phyloP scores from a whole-genome alignment of 2,329 filamentous ascomycete genomes.

The Claviceps purpurea region DNA sequence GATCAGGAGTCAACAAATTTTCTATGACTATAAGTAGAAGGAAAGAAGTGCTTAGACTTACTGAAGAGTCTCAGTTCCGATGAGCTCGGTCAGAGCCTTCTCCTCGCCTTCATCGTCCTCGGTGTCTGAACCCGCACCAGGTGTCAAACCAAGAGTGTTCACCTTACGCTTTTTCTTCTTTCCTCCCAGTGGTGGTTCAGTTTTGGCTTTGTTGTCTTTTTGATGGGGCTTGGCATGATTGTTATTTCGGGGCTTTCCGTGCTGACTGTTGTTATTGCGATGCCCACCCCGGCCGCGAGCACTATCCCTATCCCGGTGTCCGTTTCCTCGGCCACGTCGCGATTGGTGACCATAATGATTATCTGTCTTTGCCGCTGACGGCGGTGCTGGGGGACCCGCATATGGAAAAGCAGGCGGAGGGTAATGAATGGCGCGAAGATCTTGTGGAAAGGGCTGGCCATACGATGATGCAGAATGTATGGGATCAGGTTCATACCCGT shows the following conservation, averaged over 20 bases:
- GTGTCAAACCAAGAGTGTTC: conserved; percentile 59
- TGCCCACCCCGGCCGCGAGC: conserved; percentile 28
- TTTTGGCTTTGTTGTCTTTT: conserved; percentile 14
- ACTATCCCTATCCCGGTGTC: conserved; percentile 18
- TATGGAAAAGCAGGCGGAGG: conserved; percentile 23
- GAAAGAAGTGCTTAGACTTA: conserved; percentile 22
- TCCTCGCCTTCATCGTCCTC: conserved; percentile 62
- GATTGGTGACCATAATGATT: conserved; percentile 21
- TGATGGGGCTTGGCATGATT: conserved; percentile 15
- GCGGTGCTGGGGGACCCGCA: conserved; percentile 24
- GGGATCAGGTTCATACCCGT: conserved; percentile 21
- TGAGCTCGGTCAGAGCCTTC: conserved; percentile 44
- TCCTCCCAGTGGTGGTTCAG: conserved; percentile 31
- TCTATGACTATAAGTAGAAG: background rate
- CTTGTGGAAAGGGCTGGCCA: conserved; percentile 25
- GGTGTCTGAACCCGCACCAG: conserved; percentile 47
- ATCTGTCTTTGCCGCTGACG: conserved; percentile 20
- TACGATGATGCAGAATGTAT: conserved; percentile 21
- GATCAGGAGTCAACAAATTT: background rate
- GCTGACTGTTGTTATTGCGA: conserved; percentile 16
- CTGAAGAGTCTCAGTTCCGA: conserved; percentile 42
- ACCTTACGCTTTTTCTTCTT: conserved; percentile 62
- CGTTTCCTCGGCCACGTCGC: conserved; percentile 22
- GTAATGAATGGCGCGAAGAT: conserved; percentile 26
- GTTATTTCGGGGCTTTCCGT: conserved; percentile 30